phyloP scores from a whole-genome alignment of 805 yeast genomes.

The Maudiozyma turicensis region DNA sequence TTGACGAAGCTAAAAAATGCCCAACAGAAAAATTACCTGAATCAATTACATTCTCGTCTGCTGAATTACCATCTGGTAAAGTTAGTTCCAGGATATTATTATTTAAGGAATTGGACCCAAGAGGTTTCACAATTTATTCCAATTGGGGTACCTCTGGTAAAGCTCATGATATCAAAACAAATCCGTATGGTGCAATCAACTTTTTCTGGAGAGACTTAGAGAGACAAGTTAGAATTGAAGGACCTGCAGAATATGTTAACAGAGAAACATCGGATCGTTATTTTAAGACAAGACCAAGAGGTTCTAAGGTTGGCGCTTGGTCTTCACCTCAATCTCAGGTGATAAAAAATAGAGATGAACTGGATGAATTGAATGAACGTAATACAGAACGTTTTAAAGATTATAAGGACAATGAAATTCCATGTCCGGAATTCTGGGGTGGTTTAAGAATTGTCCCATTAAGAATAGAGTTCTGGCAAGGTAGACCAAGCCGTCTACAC shows the following conservation, averaged over 20 bases:
- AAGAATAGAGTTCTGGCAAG: slow-evolving; percentile 96
- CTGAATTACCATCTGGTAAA: slow-evolving; percentile 76
- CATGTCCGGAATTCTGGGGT: slow-evolving; percentile 94
- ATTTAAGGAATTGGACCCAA: slow-evolving; percentile 76
- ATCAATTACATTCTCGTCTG: slow-evolving; percentile 78
- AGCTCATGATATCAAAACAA: slow-evolving; percentile 55
- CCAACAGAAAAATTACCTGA: slow-evolving; percentile 61
- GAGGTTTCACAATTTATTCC: slow-evolving; percentile 79
- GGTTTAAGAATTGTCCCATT: slow-evolving; percentile 81
- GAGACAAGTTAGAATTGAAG: slow-evolving; percentile 90
- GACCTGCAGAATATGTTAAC: slow-evolving; percentile 61
- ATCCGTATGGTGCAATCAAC: slow-evolving; percentile 71
- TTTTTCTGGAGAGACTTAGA: slow-evolving; percentile 89
- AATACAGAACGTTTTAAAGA: slow-evolving; percentile 50
- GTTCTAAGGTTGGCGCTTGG: slow-evolving; percentile 93
- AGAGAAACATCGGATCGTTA: slow-evolving; percentile 68
- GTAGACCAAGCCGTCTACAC: slow-evolving; percentile 78
- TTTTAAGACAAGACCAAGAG: slow-evolving; percentile 81
- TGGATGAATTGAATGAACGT: slow-evolving; percentile 42
- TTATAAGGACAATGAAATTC: slow-evolving; percentile 38
- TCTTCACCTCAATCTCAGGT: slow-evolving; percentile 78
- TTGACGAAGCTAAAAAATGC: slow-evolving; percentile 54
- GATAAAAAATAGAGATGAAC: slow-evolving; percentile 47
- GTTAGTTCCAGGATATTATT: slow-evolving; percentile 77
- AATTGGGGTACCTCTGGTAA: slow-evolving; percentile 87